Evolutionary conservation across 345 rosid species (phyloP).

Genomic region (Salix dunnii): DNA sequence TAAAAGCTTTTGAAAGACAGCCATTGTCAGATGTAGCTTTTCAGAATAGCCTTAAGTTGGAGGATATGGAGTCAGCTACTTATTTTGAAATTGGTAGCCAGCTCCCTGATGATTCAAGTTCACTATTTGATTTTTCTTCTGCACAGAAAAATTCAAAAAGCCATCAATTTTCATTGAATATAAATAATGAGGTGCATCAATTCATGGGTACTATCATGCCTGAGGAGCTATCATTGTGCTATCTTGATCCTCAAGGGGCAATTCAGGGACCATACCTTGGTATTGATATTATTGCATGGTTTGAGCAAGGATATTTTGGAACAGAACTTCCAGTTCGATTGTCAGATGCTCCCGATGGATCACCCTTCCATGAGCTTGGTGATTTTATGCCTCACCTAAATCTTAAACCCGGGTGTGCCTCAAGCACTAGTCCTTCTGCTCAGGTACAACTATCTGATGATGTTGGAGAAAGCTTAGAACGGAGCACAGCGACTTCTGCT

Average conservation of each 20-base stretch:
- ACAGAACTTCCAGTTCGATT: slow-evolving; percentile 24
- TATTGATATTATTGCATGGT: slow-evolving; percentile 24
- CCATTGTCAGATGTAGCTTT: slow-evolving; percentile 12
- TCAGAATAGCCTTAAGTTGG: neutral
- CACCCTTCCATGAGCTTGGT: slow-evolving; percentile 23
- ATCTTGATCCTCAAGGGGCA: slow-evolving; percentile 23
- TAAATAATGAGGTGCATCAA: neutral
- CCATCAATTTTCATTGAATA: neutral
- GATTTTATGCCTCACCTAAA: slow-evolving; percentile 24
- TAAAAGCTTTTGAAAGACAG: slow-evolving; percentile 17
- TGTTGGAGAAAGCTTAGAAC: slow-evolving; percentile 19
- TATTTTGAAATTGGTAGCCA: slow-evolving; percentile 4
- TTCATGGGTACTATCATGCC: neutral
- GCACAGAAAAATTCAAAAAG: neutral
- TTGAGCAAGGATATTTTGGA: slow-evolving; percentile 32
- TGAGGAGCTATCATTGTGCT: slow-evolving; percentile 17
- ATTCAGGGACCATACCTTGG: slow-evolving; percentile 29
- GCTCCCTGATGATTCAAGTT: slow-evolving; percentile 18
- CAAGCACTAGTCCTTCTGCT: neutral
- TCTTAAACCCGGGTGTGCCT: slow-evolving; percentile 8
- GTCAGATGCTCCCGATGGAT: slow-evolving; percentile 23
- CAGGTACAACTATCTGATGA: slow-evolving; percentile 21
- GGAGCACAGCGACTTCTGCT: slow-evolving; percentile 4
- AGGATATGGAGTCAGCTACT: neutral
- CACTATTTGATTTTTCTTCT: slow-evolving; percentile 8